These are phyloP conservation scores for Saccharomycopsis sp. DNA, from an alignment of 805 yeast species.

Conservation along the genomic window DNA sequence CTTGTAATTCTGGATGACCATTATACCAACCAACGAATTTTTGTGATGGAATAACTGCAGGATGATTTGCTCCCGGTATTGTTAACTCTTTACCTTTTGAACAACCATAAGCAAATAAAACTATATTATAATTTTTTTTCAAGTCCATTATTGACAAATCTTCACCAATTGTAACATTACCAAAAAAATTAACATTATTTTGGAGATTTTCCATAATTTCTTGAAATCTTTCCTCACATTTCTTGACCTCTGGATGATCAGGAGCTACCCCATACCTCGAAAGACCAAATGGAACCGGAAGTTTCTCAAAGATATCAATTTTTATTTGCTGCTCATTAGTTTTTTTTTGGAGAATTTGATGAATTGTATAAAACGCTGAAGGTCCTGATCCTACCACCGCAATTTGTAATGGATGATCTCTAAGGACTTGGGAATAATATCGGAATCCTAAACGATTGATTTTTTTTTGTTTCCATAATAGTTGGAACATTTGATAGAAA, in stretches of 20 bases:
- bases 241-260: conserved; percentile 94
- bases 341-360: conserved; percentile 47
- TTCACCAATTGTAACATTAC: conserved; percentile 61
- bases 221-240: conserved; percentile 59
- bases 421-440: too few relatives aligned
- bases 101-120: conserved; percentile 79
- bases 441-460: too few relatives aligned
- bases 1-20: conserved; percentile 59
- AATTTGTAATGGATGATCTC: conserved; percentile 22
- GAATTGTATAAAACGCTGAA: conserved; percentile 87
- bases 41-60: conserved; percentile 71
- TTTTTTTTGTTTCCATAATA: too few relatives aligned
- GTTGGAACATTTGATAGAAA: too few relatives aligned
- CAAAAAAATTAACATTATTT: conserved; percentile 44
- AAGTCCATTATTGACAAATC: conserved; percentile 45
- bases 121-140: conserved; percentile 50
- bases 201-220: conserved; percentile 28
- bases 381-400: conserved; percentile 96
- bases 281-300: conserved; percentile 87
- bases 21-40: conserved; percentile 95
- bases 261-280: conserved; percentile 98
- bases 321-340: conserved; percentile 21
- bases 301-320: conserved; percentile 49
- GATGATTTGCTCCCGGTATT: conserved; percentile 44
- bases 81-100: conserved; percentile 41